Percentiles rank a stretch among this genome's conserved stretches.
These are phyloP conservation scores for Holtermanniella nyarrowii DNA, from an alignment of 768 basidiomycete species.

Conservation along the genomic window DNA sequence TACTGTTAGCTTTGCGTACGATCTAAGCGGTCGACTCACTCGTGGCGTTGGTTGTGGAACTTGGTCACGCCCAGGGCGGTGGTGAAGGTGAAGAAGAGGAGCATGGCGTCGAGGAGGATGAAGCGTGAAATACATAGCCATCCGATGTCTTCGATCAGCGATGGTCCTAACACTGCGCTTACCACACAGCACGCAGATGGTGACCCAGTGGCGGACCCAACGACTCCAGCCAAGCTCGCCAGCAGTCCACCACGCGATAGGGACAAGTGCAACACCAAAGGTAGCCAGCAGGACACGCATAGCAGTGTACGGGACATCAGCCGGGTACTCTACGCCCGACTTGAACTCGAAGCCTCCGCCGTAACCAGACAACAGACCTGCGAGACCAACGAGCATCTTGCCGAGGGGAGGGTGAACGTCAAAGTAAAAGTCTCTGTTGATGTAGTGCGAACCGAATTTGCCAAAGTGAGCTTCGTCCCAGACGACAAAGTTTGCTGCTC, in stretches of 20 bases:
- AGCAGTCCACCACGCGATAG: slow-evolving; percentile 92
- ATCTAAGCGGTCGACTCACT: slow-evolving; percentile 48
- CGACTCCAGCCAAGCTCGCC: slow-evolving; percentile 84
- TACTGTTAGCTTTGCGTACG: slow-evolving; percentile 32
- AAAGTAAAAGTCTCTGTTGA: slow-evolving; percentile 98
- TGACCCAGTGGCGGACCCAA: slow-evolving; percentile 81
- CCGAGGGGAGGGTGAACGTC: slow-evolving; percentile 97
- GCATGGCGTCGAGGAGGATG: slow-evolving; percentile 94
- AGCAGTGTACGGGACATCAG: slow-evolving; percentile 75
- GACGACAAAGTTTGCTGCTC: slow-evolving; percentile 70
- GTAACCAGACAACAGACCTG: slow-evolving; percentile 81
- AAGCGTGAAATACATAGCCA: slow-evolving; percentile 96
- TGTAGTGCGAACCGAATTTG: slow-evolving; percentile 95
- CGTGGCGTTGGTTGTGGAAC: slow-evolving; percentile 93
- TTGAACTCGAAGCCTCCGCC: slow-evolving; percentile 88
- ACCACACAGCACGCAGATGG: slow-evolving; percentile 90
- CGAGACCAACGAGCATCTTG: slow-evolving; percentile 96
- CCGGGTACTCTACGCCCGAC: slow-evolving; percentile 75
- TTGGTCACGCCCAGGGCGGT: slow-evolving; percentile 89
- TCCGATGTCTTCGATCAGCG: slow-evolving; percentile 60
- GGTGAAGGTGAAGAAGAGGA: slow-evolving; percentile 97
- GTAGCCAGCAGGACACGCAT: slow-evolving; percentile 92
- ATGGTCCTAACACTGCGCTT: slow-evolving; percentile 28
- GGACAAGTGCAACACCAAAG: slow-evolving; percentile 92
- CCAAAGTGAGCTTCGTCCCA: slow-evolving; percentile 99